These are phyloP conservation scores for Dioscorea alata DNA, from an alignment of 106 monocot species.

Conservation along the genomic window DNA sequence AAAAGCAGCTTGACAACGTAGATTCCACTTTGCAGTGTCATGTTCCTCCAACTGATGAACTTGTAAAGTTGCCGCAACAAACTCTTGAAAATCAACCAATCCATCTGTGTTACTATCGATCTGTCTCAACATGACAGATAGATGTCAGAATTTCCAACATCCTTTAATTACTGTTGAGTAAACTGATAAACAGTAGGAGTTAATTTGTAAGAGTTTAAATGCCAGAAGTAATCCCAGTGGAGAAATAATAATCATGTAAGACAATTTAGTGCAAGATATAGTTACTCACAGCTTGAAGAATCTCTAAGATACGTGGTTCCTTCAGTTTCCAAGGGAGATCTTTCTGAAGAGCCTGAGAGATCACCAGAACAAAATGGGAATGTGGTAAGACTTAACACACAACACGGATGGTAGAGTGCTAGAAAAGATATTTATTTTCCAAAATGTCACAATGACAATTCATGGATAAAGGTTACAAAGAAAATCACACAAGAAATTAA, in stretches of 20 bases:
- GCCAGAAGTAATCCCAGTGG: too few species aligned
- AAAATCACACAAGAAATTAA: too few species aligned
- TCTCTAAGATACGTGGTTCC: slow-evolving; percentile 66
- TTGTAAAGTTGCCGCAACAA: slow-evolving; percentile 84
- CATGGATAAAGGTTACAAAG: too few species aligned
- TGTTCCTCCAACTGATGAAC: slow-evolving; percentile 83
- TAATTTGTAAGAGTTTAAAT: too few species aligned
- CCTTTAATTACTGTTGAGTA: too few species aligned
- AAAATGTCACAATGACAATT: neutral
- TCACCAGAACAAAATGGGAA: neutral
- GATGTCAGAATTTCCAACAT: too few species aligned
- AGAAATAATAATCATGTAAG: too few species aligned
- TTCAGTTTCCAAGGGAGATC: slow-evolving; percentile 87
- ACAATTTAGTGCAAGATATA: neutral
- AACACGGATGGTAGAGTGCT: neutral
- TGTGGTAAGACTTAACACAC: neutral
- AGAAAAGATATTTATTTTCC: neutral
- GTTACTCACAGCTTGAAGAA: slow-evolving; percentile 66
- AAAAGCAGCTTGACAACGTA: slow-evolving; percentile 75
- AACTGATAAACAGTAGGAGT: too few species aligned
- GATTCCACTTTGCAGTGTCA: slow-evolving; percentile 67
- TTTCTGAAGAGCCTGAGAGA: slow-evolving; percentile 67
- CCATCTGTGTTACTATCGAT: slow-evolving; percentile 96
- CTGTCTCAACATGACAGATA: slow-evolving; percentile 15
- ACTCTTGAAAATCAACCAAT: slow-evolving; percentile 82